These are phyloP conservation scores for Rhodomyrtus tomentosa DNA, from an alignment of 345 rosid genomes.

Conservation along the genomic window DNA sequence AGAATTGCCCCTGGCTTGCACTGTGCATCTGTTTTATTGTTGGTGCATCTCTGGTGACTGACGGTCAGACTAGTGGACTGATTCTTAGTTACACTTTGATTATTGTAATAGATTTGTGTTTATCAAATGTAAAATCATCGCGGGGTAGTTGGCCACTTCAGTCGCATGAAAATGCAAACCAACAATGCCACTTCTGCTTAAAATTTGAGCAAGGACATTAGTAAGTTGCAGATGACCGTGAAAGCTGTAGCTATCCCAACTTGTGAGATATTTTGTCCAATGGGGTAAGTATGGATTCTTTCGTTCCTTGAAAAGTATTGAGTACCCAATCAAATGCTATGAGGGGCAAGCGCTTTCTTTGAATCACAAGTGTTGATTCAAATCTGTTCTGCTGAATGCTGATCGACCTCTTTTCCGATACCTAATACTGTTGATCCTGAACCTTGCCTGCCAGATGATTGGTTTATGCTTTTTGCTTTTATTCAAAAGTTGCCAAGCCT, in stretches of 20 bases:
- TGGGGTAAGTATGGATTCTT: background rate
- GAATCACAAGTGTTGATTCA: background rate
- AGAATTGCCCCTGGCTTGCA: background rate
- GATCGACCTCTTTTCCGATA: background rate
- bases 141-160: background rate
- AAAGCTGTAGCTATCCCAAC: background rate
- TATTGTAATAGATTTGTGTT: background rate
- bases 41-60: background rate
- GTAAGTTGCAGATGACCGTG: background rate
- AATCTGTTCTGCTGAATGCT: background rate
- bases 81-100: background rate
- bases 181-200: background rate
- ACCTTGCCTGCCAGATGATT: background rate
- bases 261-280: background rate
- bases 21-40: background rate
- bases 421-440: background rate
- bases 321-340: background rate
- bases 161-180: background rate
- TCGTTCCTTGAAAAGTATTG: background rate
- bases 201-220: background rate
- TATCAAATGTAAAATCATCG: background rate
- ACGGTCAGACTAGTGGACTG: background rate
- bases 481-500: background rate
- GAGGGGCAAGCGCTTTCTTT: background rate
- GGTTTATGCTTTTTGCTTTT: background rate